Conservation (phyloP, 495 filamentous ascomycete species). For the Lophiotrema nucula region DNA sequence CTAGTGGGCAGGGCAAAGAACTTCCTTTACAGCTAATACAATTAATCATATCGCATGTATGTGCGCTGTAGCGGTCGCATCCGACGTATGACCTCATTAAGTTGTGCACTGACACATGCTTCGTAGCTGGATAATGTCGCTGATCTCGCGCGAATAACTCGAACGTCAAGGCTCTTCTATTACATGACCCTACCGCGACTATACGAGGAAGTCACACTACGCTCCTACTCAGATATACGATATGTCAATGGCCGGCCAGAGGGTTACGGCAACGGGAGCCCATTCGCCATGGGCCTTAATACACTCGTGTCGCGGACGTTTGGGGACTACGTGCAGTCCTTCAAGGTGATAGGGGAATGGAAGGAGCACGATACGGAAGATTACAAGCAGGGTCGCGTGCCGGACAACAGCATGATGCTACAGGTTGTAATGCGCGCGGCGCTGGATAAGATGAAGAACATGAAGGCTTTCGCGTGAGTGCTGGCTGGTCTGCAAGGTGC, state of each 20-base stretch:
- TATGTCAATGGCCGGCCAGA: conserved; percentile 59
- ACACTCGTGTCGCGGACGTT: conserved; percentile 57
- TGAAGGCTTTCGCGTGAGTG: conserved; percentile 53
- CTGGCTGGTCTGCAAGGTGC: background rate
- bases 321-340: conserved; percentile 52
- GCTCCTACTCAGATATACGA: conserved; percentile 60
- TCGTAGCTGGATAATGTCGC: conserved; percentile 53
- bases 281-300: conserved; percentile 63
- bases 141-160: conserved; percentile 58
- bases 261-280: conserved; percentile 60
- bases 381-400: conserved; percentile 57
- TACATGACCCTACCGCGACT: conserved; percentile 65
- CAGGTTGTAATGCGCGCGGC: conserved; percentile 59
- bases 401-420: conserved; percentile 64
- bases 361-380: conserved; percentile 58
- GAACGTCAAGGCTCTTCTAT: conserved; percentile 62
- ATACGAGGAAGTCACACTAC: conserved; percentile 56
- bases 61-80: conserved; percentile 7
- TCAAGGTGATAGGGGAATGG: conserved; percentile 58
- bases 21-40: conserved; percentile 60
- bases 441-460: conserved; percentile 56
- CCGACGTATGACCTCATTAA: conserved; percentile 3
- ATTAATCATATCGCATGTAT: conserved; percentile 55
- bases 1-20: conserved; percentile 18
- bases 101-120: background rate